Base-by-base conservation (phyloP, 441 rosid genomes). In the Erodium chrysanthum region DNA sequence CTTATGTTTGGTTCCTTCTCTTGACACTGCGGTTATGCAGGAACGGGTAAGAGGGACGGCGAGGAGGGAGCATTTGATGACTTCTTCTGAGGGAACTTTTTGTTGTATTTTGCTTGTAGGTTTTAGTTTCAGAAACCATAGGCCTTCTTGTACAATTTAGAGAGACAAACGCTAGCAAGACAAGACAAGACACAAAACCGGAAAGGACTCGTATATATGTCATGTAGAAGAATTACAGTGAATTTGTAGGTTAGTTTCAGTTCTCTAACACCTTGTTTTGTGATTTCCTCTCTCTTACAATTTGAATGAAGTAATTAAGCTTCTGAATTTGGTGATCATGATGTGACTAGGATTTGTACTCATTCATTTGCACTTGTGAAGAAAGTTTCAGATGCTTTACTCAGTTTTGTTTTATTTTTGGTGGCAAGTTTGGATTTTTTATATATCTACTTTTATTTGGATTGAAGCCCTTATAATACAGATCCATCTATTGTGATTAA, bases 61-160 rank as follows among this genome's bases (percentile, higher is more conserved):
- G 78, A 82, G 76, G 87, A 82, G 66, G 90, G 93, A 11, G 92
- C 85, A 54, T 90, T 92, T 75, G 96, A 88, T 72, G 96, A 25
- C 15, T 59, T 90, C 81, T 90, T 90, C 81, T 90, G 83, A 59
- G 31, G 63, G 31, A 59, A 52, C 60, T 23, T 10, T 23, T 56
- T 59, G 29, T 5, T 63, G 58, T 48, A 63, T 48, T 35, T 52
- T 70, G 7, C 23, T 54, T 20, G 3, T 54, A 54, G 61, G 27
- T 54, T 60, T 60, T 27, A 22, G 35, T 14, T 22, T 60, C 35
- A 60, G 64, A 54, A 18, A 54, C 27, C 35, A 22, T 60, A 27
- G 42, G 42, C 37, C 25, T 60, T 23, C 31, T 14, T 60, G 35
- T 25, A 33, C 21, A 71, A 33, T 75, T 64, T 7, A 59, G 71